phyloP scores from a whole-genome alignment of 495 filamentous ascomycete species.

The Tuber microsphaerosporum region DNA sequence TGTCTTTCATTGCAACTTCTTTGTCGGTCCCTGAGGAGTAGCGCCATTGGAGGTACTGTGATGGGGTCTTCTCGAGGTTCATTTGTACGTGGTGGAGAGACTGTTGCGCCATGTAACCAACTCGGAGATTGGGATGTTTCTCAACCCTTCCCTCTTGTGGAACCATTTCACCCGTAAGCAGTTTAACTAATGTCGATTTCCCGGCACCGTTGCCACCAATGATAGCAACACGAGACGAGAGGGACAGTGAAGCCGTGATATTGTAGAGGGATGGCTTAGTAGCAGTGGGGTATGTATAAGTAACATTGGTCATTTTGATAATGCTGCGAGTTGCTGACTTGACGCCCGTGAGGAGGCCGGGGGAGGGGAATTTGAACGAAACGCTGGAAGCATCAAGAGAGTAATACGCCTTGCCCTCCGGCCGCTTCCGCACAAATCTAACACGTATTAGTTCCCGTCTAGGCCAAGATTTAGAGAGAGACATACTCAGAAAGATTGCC shows the following conservation, averaged over 20 bases:
- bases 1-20: conserved; percentile 96
- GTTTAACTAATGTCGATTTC: conserved; percentile 96
- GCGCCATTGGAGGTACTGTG: conserved; percentile 98
- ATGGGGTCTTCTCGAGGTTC: conserved; percentile 98
- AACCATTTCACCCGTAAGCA: conserved; percentile 90
- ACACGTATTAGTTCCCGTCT: conserved; percentile 21
- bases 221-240: conserved; percentile 90
- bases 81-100: conserved; percentile 98
- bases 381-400: conserved; percentile 82
- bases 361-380: conserved; percentile 96
- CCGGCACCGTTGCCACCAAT: conserved; percentile 97
- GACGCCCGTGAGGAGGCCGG: conserved; percentile 88
- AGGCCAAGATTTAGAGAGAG: background rate
- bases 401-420: conserved; percentile 98
- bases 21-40: conserved; percentile 95
- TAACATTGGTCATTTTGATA: conserved; percentile 85
- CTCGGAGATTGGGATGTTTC: conserved; percentile 97
- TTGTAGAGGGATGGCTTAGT: conserved; percentile 79
- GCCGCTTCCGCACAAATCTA: conserved; percentile 77
- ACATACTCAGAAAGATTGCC: conserved; percentile 74
- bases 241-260: conserved; percentile 73
- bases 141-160: conserved; percentile 83
- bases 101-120: conserved; percentile 99
- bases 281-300: conserved; percentile 81
- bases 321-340: conserved; percentile 90